Evolutionary conservation across 768 basidiomycete species (phyloP).

Genomic region (Candolleomyces eurysporus): DNA sequence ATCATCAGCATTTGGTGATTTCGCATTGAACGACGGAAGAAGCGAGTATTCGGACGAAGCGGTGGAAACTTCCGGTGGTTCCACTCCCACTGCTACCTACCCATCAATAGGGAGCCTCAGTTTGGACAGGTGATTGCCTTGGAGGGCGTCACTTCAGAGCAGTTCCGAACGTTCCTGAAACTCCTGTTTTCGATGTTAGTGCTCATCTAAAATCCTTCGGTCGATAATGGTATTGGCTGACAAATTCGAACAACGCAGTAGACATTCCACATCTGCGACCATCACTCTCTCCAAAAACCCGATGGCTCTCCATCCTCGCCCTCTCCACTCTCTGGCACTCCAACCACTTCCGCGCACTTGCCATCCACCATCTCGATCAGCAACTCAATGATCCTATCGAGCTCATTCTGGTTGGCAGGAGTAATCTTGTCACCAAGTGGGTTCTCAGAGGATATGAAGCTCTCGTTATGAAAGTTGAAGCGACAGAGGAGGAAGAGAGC

Average conservation of each 20-base stretch:
- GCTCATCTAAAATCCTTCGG: too few species aligned
- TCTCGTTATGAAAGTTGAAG: slow-evolving; percentile 1
- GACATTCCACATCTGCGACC: not conserved
- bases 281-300: not conserved
- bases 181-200: not conserved
- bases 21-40: too few species aligned
- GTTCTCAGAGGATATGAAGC: not conserved
- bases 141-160: too few species aligned
- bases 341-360: slow-evolving; percentile 5
- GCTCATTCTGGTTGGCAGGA: slow-evolving; percentile 54
- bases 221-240: too few species aligned
- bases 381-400: slow-evolving; percentile 5
- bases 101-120: too few species aligned
- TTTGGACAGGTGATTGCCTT: too few species aligned
- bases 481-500: slow-evolving; percentile 7
- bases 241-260: too few species aligned
- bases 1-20: too few species aligned
- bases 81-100: too few species aligned
- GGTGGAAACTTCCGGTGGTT: too few species aligned
- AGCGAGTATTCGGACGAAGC: too few species aligned
- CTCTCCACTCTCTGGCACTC: slow-evolving; percentile 8
- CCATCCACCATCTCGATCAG: slow-evolving; percentile 1
- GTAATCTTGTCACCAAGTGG: slow-evolving; percentile 39
- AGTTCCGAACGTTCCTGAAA: not conserved
- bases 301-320: slow-evolving; percentile 9